Evolutionary conservation across 148 eudicot species (phyloP), one percentile per base, ranked within the genome.

Genomic region (Polygonum maritimum): DNA sequence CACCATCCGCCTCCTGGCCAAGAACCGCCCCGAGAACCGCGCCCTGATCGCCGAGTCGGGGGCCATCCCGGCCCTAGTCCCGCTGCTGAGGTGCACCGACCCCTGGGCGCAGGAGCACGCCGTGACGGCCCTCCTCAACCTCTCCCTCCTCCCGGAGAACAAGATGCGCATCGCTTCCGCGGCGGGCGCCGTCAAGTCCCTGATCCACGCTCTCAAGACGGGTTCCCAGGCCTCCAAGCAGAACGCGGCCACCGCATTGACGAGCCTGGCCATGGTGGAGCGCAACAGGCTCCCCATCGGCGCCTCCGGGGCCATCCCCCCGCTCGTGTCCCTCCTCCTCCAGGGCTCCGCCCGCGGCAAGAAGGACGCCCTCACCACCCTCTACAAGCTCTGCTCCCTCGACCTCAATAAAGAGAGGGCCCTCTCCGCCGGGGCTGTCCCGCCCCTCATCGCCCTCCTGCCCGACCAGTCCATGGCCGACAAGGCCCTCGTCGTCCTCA

Each of bases 401-500:
- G 84, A 49, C 79, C 39, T 84, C 85, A 94, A 94, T 36, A 94
- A 91, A 82, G 94, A 94, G 86, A 74, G 93, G 58, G 90, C 97
- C 2, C 90, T 91, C 78, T 84, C 75, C 7, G 98, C 97, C 0
- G 98, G 98, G 0, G 94, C 84, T 39, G 98, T 94, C 87, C 83
- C 52, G 80, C 89, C 89, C 21, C 54, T 94, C 80, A 94, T 91
- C 75, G 89, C 22, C 80, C 26, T 94, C 82, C 91, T 88, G 76
- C 86, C 71, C 74, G 94, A 85, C 69, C 84, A 82, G 40, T 94
- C 94, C 40, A 55, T 91, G 86, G 89, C 88, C 22, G 98, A 91
- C 89, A 94, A 94, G 85, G 97, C 98, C 9, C 80, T 91, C 87
- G 98, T 91, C 73, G 91, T 94, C 70, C 33, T 91, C 83, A 91